Conservation (phyloP, 805 yeast genomes). For the Suhomyces vadensis region DNA sequence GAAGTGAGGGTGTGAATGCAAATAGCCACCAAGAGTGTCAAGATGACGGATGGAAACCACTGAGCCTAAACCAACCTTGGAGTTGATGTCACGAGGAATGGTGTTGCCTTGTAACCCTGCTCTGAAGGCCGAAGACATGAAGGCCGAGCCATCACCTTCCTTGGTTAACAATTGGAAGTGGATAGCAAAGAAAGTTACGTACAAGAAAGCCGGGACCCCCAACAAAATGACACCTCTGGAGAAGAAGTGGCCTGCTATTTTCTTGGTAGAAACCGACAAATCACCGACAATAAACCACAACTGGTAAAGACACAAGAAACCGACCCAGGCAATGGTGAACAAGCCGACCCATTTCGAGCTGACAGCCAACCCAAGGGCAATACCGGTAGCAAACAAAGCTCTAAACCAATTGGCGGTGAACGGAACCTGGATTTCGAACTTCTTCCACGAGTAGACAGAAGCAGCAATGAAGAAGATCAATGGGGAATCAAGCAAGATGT, state of each 20-base stretch:
- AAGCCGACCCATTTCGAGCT: slow-evolving; percentile 85
- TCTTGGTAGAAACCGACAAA: slow-evolving; percentile 48
- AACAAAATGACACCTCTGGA: slow-evolving; percentile 55
- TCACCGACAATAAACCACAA: slow-evolving; percentile 77
- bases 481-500: slow-evolving; percentile 75
- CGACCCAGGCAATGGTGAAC: slow-evolving; percentile 79
- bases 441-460: slow-evolving; percentile 63
- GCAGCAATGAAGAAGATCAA: slow-evolving; percentile 75
- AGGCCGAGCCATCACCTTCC: slow-evolving; percentile 72
- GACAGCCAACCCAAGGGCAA: slow-evolving; percentile 70
- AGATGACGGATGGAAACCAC: slow-evolving; percentile 64
- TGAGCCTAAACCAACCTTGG: slow-evolving; percentile 76
- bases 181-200: slow-evolving; percentile 57
- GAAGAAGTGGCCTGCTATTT: slow-evolving; percentile 48
- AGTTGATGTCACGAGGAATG: slow-evolving; percentile 58
- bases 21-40: slow-evolving; percentile 74
- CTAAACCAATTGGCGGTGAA: slow-evolving; percentile 57
- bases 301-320: slow-evolving; percentile 57
- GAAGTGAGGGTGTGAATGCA: slow-evolving; percentile 74
- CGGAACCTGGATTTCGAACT: slow-evolving; percentile 66
- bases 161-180: slow-evolving; percentile 59
- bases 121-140: slow-evolving; percentile 73
- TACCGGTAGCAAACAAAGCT: slow-evolving; percentile 61
- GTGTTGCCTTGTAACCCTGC: slow-evolving; percentile 57
- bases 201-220: slow-evolving; percentile 58